Evolutionary conservation across 176 grass and related monocot genomes (phyloP).

Genomic region (Eremochloa ophiuroides): DNA sequence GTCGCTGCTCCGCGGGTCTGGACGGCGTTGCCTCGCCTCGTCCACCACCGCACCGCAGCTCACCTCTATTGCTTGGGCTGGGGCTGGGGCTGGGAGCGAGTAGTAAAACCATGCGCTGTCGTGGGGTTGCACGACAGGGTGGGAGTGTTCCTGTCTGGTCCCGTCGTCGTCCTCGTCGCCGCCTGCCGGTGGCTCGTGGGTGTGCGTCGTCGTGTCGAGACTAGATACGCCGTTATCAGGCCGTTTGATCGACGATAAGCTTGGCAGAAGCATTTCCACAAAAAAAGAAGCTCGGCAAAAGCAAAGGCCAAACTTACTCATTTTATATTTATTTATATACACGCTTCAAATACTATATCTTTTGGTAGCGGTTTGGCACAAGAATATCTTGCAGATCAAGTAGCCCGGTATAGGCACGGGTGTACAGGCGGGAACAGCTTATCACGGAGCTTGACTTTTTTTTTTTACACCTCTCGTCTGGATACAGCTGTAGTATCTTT

Average conservation of each 20-base stretch:
- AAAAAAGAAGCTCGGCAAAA: neutral
- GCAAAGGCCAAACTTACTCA: neutral
- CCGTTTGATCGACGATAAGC: neutral
- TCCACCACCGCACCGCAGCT: neutral
- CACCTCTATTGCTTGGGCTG: neutral
- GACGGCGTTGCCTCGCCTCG: no score
- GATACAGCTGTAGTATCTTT: no score
- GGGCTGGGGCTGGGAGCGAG: neutral
- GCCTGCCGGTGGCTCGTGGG: no score
- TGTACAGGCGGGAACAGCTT: no score
- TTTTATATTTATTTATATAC: neutral
- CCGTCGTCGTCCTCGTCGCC: neutral
- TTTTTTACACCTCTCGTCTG: no score
- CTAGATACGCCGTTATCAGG: neutral
- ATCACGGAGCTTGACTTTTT: no score
- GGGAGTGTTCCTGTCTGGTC: no score
- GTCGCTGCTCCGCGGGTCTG: slow-evolving; percentile 7
- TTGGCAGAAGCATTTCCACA: neutral
- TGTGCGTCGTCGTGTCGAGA: no score
- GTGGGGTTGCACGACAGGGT: no score
- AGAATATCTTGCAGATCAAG: no score
- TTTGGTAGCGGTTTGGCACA: neutral
- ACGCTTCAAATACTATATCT: neutral
- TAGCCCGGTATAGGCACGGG: no score
- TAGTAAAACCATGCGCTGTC: no score